Percentiles rank a stretch among this genome's conserved stretches.
phyloP scores from a whole-genome alignment of 2,329 filamentous ascomycete genomes.

The Cladosporium sphaerospermum region DNA sequence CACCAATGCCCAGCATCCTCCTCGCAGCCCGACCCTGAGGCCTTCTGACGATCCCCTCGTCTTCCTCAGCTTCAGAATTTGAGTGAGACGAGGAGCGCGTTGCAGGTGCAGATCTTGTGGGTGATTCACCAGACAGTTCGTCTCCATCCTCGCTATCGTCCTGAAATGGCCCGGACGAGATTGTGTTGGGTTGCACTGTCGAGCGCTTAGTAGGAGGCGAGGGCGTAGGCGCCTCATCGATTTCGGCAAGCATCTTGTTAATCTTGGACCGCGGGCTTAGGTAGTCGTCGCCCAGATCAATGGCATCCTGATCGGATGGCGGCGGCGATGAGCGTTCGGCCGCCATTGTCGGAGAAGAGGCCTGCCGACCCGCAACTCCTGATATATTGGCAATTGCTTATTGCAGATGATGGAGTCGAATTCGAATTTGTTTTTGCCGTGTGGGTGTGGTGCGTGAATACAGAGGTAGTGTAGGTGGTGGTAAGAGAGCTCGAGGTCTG shows the following conservation, averaged over 20 bases:
- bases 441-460: neutral
- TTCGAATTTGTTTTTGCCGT: neutral
- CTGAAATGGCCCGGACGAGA: neutral
- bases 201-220: constrained; percentile 13
- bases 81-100: neutral
- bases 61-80: neutral
- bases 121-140: neutral
- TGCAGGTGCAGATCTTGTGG: too few relatives aligned
- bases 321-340: constrained; percentile 10
- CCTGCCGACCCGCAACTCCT: too few relatives aligned
- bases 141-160: constrained; percentile 10
- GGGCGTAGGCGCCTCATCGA: constrained; percentile 20
- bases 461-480: neutral
- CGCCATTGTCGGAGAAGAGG: neutral
- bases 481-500: neutral
- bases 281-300: constrained; percentile 10
- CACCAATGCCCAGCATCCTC: constrained; percentile 21
- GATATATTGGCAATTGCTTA: too few relatives aligned
- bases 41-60: constrained; percentile 14
- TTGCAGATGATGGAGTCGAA: too few relatives aligned
- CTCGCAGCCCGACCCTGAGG: constrained; percentile 26
- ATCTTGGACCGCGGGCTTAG: constrained; percentile 19
- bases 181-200: neutral
- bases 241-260: constrained; percentile 22
- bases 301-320: constrained; percentile 7